These are phyloP conservation scores for Fusarium irregulare DNA, from an alignment of 2,329 filamentous ascomycete genomes.

Conservation along the genomic window DNA sequence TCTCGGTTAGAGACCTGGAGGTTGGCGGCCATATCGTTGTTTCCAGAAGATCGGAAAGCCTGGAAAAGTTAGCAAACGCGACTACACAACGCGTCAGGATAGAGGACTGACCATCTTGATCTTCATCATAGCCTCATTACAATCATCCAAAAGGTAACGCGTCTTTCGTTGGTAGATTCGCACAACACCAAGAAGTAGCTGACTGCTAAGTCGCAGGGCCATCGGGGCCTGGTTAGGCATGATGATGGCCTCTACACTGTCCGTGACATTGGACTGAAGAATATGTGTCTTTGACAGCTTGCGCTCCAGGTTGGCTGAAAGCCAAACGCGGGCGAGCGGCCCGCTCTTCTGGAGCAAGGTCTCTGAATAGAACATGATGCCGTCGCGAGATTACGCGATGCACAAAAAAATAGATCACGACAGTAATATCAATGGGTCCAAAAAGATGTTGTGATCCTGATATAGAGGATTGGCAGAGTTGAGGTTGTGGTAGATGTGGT, in stretches of 20 bases:
- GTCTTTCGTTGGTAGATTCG: constrained; percentile 98
- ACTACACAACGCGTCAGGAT: not conserved
- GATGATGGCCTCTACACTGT: constrained; percentile 95
- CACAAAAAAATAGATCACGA: constrained; percentile 37
- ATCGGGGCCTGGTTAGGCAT: constrained; percentile 93
- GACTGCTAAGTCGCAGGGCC: constrained; percentile 91
- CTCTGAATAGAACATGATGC: constrained; percentile 95
- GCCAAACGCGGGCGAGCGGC: constrained; percentile 96
- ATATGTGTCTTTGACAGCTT: constrained; percentile 98
- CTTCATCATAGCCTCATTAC: constrained; percentile 96
- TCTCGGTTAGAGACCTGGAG: constrained; percentile 85
- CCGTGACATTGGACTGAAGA: constrained; percentile 91
- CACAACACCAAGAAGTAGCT: constrained; percentile 93
- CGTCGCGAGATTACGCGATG: constrained; percentile 47
- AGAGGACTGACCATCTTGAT: constrained; percentile 86
- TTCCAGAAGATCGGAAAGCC: constrained; percentile 94
- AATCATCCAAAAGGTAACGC: constrained; percentile 94
- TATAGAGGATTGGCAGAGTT: constrained; percentile 26
- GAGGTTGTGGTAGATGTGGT: constrained; percentile 14
- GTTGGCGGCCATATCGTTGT: constrained; percentile 92
- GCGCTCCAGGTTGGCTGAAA: constrained; percentile 97
- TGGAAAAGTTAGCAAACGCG: constrained; percentile 56
- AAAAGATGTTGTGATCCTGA: constrained; percentile 7
- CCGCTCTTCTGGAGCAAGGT: constrained; percentile 96
- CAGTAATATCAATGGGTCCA: constrained; percentile 19